Percentiles rank a stretch among this genome's conserved stretches.
Evolutionary conservation across 345 rosid genomes (phyloP).

Genomic region (Eucalyptus camaldulensis): DNA sequence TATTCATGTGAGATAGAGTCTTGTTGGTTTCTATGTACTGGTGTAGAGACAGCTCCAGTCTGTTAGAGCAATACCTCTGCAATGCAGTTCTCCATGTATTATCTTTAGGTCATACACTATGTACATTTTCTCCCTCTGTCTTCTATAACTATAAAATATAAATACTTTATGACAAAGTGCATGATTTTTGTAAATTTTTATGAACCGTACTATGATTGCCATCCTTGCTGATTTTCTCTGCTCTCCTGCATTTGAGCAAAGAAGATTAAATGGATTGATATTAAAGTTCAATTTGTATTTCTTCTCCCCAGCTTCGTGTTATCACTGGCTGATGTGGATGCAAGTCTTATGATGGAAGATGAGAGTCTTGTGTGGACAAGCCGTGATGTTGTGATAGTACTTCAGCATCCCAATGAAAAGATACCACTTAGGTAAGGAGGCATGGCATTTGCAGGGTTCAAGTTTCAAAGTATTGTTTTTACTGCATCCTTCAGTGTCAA

Average conservation of each 20-base stretch:
- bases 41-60: not conserved
- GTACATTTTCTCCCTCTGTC: not conserved
- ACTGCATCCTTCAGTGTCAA: not conserved
- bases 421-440: conserved; percentile 75
- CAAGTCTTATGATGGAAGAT: conserved; percentile 91
- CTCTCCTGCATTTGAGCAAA: not conserved
- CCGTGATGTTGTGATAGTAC: conserved; percentile 87
- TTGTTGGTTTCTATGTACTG: not conserved
- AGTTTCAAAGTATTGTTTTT: not conserved
- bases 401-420: conserved; percentile 81
- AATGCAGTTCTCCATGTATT: not conserved
- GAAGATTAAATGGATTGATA: not conserved
- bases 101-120: too few relatives aligned
- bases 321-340: conserved; percentile 91
- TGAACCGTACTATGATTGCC: not conserved
- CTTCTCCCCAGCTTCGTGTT: conserved; percentile 65
- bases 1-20: not conserved
- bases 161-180: not conserved
- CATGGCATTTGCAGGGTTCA: not conserved
- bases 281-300: not conserved
- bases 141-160: not conserved
- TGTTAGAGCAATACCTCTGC: not conserved
- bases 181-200: not conserved
- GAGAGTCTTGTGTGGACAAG: conserved; percentile 97
- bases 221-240: not conserved